Evolutionary conservation across 495 filamentous ascomycete species (phyloP).

Genomic region (Aspergillus steynii): DNA sequence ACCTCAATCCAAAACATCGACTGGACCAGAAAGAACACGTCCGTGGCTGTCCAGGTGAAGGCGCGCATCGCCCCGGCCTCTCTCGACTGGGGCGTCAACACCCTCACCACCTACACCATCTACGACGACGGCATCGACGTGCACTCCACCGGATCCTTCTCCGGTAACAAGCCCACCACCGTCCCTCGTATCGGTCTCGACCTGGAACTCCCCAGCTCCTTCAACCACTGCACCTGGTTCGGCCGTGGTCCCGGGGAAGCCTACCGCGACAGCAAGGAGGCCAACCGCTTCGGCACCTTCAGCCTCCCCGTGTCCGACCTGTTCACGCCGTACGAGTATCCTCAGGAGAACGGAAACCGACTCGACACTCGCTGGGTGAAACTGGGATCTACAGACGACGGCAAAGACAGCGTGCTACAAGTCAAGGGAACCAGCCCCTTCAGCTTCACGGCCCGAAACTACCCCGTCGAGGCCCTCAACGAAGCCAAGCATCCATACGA

Average conservation of each 20-base stretch:
- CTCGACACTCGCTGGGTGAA: conserved; percentile 23
- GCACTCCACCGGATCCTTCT: conserved; percentile 40
- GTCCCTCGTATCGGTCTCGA: conserved; percentile 34
- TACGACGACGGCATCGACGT: conserved; percentile 39
- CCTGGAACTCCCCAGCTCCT: not conserved
- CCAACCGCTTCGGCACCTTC: conserved; percentile 13
- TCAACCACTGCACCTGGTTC: conserved; percentile 11
- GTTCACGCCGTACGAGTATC: conserved; percentile 15
- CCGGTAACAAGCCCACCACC: conserved; percentile 42
- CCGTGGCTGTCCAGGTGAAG: conserved; percentile 3
- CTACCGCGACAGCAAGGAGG: conserved; percentile 14
- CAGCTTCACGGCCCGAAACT: conserved; percentile 56
- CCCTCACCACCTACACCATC: conserved; percentile 48
- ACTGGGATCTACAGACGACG: not conserved
- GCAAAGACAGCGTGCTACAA: not conserved
- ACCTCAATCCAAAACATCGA: conserved; percentile 44
- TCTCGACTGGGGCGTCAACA: conserved; percentile 54
- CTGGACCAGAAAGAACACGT: conserved; percentile 27
- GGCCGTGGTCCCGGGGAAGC: conserved; percentile 13
- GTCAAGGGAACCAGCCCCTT: conserved; percentile 24
- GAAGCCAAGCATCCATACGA: conserved; percentile 58
- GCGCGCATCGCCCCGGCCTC: conserved; percentile 53
- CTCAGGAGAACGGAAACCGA: conserved; percentile 30
- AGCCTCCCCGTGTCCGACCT: not conserved
- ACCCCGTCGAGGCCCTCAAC: conserved; percentile 53